A percentile compares a stretch with the other conserved stretches of the same genome.
Conservation (phyloP, 2,329 filamentous ascomycete genomes). For the Graphilbum ipis-grandicollis region DNA sequence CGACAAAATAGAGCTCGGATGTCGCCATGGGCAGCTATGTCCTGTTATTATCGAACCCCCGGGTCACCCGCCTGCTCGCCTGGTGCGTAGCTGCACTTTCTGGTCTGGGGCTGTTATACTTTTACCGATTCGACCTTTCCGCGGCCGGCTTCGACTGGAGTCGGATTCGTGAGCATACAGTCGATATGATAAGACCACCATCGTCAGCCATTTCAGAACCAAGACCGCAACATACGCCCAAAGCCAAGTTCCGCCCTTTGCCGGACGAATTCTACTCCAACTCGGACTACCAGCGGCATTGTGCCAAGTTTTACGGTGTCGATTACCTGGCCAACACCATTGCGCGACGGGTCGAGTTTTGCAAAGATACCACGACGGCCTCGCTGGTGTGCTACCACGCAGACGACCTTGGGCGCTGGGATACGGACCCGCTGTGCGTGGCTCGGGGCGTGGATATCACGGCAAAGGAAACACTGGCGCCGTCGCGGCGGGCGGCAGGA, state of each 20-base stretch:
- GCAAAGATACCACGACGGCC: neutral
- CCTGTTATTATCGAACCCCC: neutral
- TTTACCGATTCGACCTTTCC: neutral
- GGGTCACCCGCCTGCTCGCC: neutral
- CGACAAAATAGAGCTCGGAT: too few species aligned
- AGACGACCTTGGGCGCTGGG: neutral
- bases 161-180: neutral
- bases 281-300: neutral
- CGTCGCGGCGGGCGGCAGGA: neutral
- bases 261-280: neutral
- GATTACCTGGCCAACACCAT: neutral
- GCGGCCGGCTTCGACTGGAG: neutral
- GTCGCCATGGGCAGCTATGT: neutral
- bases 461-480: neutral
- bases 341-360: neutral
- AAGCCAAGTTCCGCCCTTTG: neutral
- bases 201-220: too few species aligned
- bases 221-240: neutral
- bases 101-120: neutral
- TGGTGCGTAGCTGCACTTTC: neutral
- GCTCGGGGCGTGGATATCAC: neutral
- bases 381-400: conserved; percentile 1
- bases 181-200: neutral
- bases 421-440: neutral
- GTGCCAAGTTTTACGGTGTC: neutral